These are phyloP conservation scores for Scheffersomyces quercinus DNA, from an alignment of 1,139 yeast species.

Conservation along the genomic window DNA sequence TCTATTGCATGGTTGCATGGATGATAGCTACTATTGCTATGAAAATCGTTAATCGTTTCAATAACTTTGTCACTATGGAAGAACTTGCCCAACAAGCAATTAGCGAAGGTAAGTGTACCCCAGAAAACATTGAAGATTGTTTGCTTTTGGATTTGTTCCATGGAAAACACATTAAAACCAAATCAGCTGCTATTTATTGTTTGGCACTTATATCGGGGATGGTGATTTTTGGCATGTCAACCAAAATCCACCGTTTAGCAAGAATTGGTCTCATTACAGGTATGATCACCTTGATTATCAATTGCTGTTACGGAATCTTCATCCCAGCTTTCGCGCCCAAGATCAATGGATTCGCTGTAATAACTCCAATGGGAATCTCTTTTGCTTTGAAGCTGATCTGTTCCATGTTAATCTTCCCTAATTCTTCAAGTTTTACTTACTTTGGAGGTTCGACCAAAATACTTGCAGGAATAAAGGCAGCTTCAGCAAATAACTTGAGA, in stretches of 20 bases:
- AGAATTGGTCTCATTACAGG: conserved; percentile 24
- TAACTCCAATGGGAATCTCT: conserved; percentile 29
- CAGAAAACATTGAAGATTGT: conserved; percentile 21
- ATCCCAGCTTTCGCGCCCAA: conserved; percentile 29
- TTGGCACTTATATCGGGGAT: conserved; percentile 27
- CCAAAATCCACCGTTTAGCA: conserved; percentile 19
- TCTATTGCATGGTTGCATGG: conserved; percentile 25
- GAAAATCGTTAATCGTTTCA: conserved; percentile 25
- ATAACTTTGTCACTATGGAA: conserved; percentile 25
- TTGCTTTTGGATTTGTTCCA: conserved; percentile 21
- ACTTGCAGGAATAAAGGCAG: conserved; percentile 15
- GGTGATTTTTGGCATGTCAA: conserved; percentile 26
- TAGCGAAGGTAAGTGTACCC: conserved; percentile 28
- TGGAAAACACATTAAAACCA: conserved; percentile 31
- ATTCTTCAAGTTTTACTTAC: conserved; percentile 28
- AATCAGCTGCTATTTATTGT: conserved; percentile 25
- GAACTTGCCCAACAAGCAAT: conserved; percentile 20
- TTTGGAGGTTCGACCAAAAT: conserved; percentile 19
- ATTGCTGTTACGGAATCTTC: conserved; percentile 26
- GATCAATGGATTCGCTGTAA: conserved; percentile 17
- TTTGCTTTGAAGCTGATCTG: conserved; percentile 20
- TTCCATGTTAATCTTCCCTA: conserved; percentile 29
- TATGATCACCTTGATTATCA: conserved; percentile 22
- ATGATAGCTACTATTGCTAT: conserved; percentile 24
- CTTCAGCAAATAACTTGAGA: conserved; percentile 21